Evolutionary conservation across 2,329 filamentous ascomycete species (phyloP).

Genomic region (Curvularia spicifera): DNA sequence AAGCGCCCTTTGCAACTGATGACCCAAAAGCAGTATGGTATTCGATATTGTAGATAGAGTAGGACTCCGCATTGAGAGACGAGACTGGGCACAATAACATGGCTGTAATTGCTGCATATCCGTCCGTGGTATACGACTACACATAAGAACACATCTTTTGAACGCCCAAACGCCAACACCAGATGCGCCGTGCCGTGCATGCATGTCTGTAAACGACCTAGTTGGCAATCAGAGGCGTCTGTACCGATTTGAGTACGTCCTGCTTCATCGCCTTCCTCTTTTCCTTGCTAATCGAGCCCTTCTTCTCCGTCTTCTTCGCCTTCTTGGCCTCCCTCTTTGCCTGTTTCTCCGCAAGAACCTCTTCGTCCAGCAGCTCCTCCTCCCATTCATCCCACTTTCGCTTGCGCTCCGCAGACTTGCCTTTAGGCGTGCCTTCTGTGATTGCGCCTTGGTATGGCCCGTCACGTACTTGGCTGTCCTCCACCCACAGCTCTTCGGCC

Average conservation of each 20-base stretch:
- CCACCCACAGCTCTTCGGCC: constrained; percentile 88
- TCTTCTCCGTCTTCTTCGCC: constrained; percentile 39
- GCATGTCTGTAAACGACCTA: constrained; percentile 3
- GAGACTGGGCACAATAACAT: neutral
- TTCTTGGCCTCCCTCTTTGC: constrained; percentile 60
- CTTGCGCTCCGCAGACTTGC: constrained; percentile 43
- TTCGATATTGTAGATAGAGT: neutral
- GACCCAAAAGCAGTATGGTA: neutral
- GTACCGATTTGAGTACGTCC: constrained; percentile 54
- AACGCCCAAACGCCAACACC: constrained; percentile 27
- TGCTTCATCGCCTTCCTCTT: constrained; percentile 59
- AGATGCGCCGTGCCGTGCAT: constrained; percentile 24
- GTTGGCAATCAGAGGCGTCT: constrained; percentile 42
- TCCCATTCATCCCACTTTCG: constrained; percentile 50
- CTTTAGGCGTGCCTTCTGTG: constrained; percentile 29
- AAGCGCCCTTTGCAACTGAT: constrained; percentile 1
- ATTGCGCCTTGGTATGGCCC: constrained; percentile 51
- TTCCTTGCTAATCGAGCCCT: constrained; percentile 51
- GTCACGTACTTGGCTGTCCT: constrained; percentile 73
- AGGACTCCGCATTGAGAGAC: neutral
- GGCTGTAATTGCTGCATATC: constrained; percentile 2
- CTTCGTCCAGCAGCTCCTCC: constrained; percentile 46
- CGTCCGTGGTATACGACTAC: constrained; percentile 24
- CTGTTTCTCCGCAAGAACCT: constrained; percentile 45
- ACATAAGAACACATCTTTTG: constrained; percentile 26